These are phyloP conservation scores for Septoria petroselini DNA, from an alignment of 2,329 filamentous ascomycete species.

Conservation along the genomic window DNA sequence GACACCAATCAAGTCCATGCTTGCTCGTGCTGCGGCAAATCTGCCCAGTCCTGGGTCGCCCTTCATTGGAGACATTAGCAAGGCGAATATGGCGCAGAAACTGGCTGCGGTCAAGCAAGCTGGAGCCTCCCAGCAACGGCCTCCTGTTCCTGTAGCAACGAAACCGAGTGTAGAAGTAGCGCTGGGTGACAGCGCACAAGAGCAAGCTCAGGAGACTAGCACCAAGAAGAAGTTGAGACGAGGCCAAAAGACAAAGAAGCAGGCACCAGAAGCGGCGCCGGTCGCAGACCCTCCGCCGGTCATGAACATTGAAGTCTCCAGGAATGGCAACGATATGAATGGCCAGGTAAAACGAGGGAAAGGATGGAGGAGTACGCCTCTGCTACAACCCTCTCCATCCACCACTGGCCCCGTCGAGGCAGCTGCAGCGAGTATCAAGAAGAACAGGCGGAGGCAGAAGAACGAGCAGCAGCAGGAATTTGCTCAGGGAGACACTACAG, in stretches of 20 bases:
- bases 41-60: conserved; percentile 40
- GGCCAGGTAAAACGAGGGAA: conserved; percentile 51
- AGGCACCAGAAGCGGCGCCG: conserved; percentile 15
- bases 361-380: conserved; percentile 66
- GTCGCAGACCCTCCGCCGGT: conserved; percentile 32
- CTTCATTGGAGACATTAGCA: conserved; percentile 36
- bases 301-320: conserved; percentile 38
- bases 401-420: conserved; percentile 37
- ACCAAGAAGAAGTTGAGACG: conserved; percentile 48
- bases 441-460: conserved; percentile 47
- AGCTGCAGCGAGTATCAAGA: conserved; percentile 26
- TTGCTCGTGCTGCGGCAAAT: conserved; percentile 37
- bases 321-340: conserved; percentile 41
- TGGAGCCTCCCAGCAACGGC: conserved; percentile 2
- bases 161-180: conserved; percentile 12
- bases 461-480: conserved; percentile 70
- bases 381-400: conserved; percentile 59
- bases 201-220: conserved; percentile 33
- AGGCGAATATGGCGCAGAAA: conserved; percentile 29
- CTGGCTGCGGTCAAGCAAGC: conserved; percentile 21
- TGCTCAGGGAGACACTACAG: conserved; percentile 93
- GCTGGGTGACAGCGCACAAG: conserved; percentile 11
- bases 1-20: conserved; percentile 44
- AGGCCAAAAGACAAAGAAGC: conserved; percentile 44
- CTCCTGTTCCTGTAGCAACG: conserved; percentile 11